Evolutionary conservation across 495 filamentous ascomycete species (phyloP).

Genomic region (Emericellopsis terricola): DNA sequence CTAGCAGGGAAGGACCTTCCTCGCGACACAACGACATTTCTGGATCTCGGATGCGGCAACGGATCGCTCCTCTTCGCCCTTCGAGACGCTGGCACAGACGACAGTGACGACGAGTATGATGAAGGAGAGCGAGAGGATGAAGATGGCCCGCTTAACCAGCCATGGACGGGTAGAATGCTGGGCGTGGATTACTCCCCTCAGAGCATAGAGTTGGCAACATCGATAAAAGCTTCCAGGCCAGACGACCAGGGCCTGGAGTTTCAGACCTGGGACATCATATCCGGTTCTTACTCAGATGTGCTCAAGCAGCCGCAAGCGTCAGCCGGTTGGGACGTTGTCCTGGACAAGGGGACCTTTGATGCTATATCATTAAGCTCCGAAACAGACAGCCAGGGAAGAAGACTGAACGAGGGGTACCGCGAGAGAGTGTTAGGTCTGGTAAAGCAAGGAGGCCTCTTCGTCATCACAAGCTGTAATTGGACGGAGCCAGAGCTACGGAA

Average conservation of each 20-base stretch:
- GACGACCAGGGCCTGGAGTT: conserved; percentile 34
- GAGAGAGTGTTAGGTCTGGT: conserved; percentile 45
- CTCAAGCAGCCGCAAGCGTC: conserved; percentile 1
- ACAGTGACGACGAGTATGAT: neutral
- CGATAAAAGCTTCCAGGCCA: conserved; percentile 20
- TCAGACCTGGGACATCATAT: conserved; percentile 59
- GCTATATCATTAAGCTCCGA: conserved; percentile 62
- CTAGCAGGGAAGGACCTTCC: conserved; percentile 20
- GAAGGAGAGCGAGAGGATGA: neutral
- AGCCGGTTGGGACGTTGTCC: conserved; percentile 61
- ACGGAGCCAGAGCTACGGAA: conserved; percentile 66
- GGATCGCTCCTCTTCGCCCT: conserved; percentile 72
- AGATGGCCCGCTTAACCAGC: neutral
- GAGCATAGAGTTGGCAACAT: conserved; percentile 52
- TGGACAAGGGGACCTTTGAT: conserved; percentile 97
- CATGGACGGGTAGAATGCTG: conserved; percentile 42
- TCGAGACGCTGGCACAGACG: conserved; percentile 32
- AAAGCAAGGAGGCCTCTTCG: conserved; percentile 47
- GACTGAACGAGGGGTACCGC: conserved; percentile 57
- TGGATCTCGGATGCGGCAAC: conserved; percentile 80
- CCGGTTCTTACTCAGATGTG: conserved; percentile 15
- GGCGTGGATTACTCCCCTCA: conserved; percentile 73
- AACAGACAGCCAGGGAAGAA: conserved; percentile 27
- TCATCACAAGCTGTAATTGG: conserved; percentile 97
- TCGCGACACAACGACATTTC: conserved; percentile 21